Conservation (phyloP, 495 filamentous ascomycete genomes). For the Penicillium turbatum region DNA sequence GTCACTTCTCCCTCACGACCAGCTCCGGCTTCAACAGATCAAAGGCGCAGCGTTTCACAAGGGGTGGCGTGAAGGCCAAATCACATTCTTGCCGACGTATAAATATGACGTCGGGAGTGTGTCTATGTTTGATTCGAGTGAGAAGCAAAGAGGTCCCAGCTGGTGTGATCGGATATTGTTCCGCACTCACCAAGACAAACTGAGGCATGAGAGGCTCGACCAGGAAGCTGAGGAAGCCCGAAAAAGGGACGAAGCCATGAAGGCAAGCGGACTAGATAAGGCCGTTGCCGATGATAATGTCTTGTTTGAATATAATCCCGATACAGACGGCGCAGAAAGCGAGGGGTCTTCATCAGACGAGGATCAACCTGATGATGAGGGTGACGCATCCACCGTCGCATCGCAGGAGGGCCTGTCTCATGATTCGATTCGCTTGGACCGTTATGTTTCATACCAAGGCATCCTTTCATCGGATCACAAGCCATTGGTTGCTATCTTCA, state of each 20-base stretch:
- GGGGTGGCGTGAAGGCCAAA: conserved; percentile 86
- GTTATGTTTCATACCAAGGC: conserved; percentile 83
- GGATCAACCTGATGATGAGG: conserved; percentile 17
- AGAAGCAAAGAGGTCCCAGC: conserved; percentile 86
- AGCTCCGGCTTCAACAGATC: conserved; percentile 70
- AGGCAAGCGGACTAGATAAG: conserved; percentile 68
- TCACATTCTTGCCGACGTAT: conserved; percentile 88
- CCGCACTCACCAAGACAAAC: conserved; percentile 65
- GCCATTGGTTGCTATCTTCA: conserved; percentile 76
- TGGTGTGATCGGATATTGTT: conserved; percentile 98
- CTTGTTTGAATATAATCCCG: conserved; percentile 86
- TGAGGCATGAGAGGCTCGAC: conserved; percentile 63
- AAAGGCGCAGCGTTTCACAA: conserved; percentile 77
- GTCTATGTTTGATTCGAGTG: conserved; percentile 87
- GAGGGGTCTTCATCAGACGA: conserved; percentile 52
- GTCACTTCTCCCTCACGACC: conserved; percentile 85
- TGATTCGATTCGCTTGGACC: conserved; percentile 60
- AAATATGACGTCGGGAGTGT: conserved; percentile 97
- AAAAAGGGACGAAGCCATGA: conserved; percentile 80
- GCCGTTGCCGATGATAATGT: conserved; percentile 75
- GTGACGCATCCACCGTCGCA: conserved; percentile 14
- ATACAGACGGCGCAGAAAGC: conserved; percentile 51
- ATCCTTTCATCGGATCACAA: conserved; percentile 95
- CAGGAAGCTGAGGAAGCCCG: conserved; percentile 61
- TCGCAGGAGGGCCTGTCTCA: conserved; percentile 13